phyloP scores from a whole-genome alignment of 768 basidiomycete genomes.

The Mycena venus region DNA sequence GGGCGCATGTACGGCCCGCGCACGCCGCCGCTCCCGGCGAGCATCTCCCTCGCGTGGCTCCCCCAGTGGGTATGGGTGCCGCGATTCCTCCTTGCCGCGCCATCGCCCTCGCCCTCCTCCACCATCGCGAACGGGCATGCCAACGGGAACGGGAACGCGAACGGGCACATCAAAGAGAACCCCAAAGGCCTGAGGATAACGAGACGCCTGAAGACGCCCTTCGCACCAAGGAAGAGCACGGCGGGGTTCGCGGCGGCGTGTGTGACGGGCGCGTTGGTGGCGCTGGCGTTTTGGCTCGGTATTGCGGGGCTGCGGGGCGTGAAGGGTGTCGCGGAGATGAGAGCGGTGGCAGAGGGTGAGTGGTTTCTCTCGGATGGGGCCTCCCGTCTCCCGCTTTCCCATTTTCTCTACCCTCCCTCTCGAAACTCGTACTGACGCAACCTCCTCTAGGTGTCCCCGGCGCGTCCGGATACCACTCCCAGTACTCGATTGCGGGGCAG shows the following conservation, averaged over 20 bases:
- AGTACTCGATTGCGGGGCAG: constrained; percentile 36
- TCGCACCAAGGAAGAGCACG: constrained; percentile 40
- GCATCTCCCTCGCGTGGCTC: constrained; percentile 48
- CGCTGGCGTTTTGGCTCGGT: constrained; percentile 31
- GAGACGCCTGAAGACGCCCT: constrained; percentile 26
- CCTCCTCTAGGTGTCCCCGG: neutral
- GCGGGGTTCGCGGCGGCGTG: constrained; percentile 39
- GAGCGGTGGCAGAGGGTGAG: constrained; percentile 33
- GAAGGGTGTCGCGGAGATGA: constrained; percentile 34
- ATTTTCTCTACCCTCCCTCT: too few relatives aligned
- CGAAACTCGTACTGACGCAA: neutral
- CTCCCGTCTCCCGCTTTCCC: neutral
- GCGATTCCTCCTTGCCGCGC: constrained; percentile 49
- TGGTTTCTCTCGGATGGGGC: too few relatives aligned
- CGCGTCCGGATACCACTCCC: constrained; percentile 24
- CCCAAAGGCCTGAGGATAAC: constrained; percentile 1
- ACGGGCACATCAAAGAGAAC: constrained; percentile 22
- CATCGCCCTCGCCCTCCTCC: constrained; percentile 59
- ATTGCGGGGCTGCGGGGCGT: constrained; percentile 10
- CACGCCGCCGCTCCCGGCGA: constrained; percentile 72
- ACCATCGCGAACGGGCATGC: neutral
- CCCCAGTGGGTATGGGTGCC: constrained; percentile 39
- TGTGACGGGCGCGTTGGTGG: constrained; percentile 25
- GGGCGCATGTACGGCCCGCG: constrained; percentile 86
- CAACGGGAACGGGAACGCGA: neutral